Conservation (phyloP, 78 protist genomes). For the Emiliania huxleyi region DNA sequence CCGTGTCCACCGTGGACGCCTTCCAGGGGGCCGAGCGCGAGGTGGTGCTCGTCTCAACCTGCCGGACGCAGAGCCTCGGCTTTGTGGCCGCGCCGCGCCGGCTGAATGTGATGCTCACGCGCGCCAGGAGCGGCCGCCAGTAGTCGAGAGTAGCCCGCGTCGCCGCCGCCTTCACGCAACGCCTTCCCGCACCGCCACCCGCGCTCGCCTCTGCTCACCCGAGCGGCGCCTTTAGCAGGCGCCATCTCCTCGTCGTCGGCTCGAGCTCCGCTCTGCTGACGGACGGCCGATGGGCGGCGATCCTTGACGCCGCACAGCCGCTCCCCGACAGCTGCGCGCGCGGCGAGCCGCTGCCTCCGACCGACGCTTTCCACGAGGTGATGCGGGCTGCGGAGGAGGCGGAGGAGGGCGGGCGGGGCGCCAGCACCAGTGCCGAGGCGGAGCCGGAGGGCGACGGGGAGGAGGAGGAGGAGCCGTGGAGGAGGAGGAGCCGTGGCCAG, state of each 20-base stretch:
- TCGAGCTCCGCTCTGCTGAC: not conserved
- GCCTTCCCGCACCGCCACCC: too few relatives aligned
- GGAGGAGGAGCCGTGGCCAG: too few relatives aligned
- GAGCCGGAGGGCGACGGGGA: not conserved
- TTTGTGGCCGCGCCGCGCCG: conserved; percentile 18
- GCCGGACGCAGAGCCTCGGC: not conserved
- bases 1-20: conserved; percentile 29
- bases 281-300: not conserved
- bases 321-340: not conserved
- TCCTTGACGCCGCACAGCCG: not conserved
- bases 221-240: too few relatives aligned
- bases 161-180: too few relatives aligned
- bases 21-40: conserved; percentile 37
- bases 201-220: too few relatives aligned
- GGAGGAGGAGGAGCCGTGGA: not conserved
- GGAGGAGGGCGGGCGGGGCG: not conserved
- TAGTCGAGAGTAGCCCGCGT: too few relatives aligned
- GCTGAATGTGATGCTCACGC: conserved; percentile 46
- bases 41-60: not conserved
- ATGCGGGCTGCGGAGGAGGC: not conserved
- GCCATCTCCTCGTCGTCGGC: conserved; percentile 35
- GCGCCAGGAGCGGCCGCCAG: too few relatives aligned
- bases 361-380: not conserved
- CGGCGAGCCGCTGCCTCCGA: not conserved
- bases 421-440: not conserved